A percentile compares a stretch with the other conserved stretches of the same genome.
These are phyloP conservation scores for Sutorius australiensis DNA, from an alignment of 768 basidiomycete species.

Conservation along the genomic window DNA sequence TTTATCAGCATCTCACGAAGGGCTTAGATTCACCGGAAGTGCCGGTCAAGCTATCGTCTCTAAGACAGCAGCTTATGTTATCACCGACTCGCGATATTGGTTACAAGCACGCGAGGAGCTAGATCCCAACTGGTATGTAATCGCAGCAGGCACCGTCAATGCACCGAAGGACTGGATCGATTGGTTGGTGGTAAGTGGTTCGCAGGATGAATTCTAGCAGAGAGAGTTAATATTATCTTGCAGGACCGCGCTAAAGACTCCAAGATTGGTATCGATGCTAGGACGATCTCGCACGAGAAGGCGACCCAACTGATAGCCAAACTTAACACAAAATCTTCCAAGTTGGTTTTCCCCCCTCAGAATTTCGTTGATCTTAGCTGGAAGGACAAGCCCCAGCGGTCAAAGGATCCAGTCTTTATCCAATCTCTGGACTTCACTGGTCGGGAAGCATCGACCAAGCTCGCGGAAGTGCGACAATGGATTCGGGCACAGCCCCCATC, in stretches of 20 bases:
- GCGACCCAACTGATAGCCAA: constrained; percentile 57
- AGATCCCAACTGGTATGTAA: constrained; percentile 69
- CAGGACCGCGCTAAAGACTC: constrained; percentile 39
- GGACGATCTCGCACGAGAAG: constrained; percentile 74
- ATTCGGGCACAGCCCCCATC: constrained; percentile 57
- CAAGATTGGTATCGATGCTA: constrained; percentile 79
- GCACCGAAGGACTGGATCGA: constrained; percentile 74
- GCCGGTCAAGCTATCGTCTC: constrained; percentile 73
- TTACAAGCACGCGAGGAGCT: constrained; percentile 67
- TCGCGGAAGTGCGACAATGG: constrained; percentile 69
- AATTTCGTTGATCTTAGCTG: constrained; percentile 83
- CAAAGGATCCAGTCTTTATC: constrained; percentile 58
- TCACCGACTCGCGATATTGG: constrained; percentile 85
- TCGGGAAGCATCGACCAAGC: constrained; percentile 62
- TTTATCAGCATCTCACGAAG: constrained; percentile 10
- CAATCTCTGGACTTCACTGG: constrained; percentile 72
- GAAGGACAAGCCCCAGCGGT: constrained; percentile 71
- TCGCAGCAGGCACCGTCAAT: constrained; percentile 50
- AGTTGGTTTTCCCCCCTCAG: constrained; percentile 75
- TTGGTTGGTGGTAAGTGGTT: constrained; percentile 58
- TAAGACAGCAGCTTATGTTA: constrained; percentile 61
- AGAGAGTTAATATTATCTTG: constrained; percentile 10
- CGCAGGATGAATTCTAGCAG: neutral
- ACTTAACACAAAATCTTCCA: constrained; percentile 51
- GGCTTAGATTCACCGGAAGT: constrained; percentile 56